A percentile compares a stretch with the other conserved stretches of the same genome.
Conservation (phyloP, 2,329 filamentous ascomycete species). For the Immersiporthe knoxdaviesiana region DNA sequence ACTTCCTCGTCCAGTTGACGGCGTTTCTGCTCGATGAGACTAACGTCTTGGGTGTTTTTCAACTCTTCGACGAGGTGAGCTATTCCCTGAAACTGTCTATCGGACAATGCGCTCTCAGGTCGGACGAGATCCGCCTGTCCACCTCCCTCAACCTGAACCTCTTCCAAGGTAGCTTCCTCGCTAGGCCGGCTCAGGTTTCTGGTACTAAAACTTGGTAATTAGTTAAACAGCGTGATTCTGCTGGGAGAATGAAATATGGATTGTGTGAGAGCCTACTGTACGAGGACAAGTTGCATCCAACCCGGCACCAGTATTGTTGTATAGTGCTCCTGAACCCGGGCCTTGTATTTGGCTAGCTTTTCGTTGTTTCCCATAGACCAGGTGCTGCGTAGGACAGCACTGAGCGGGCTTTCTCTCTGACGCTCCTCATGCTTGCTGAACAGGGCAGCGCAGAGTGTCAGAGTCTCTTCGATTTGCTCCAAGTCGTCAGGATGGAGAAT, state of each 20-base stretch:
- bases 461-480: background rate
- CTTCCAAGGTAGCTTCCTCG: background rate
- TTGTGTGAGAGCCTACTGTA: background rate
- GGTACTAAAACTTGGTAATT: background rate
- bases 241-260: background rate
- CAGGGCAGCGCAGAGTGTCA: background rate
- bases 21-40: background rate
- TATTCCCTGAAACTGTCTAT: background rate
- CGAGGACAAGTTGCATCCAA: background rate
- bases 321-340: conserved; percentile 1
- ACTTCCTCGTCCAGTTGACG: background rate
- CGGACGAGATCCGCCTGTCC: background rate
- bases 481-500: conserved; percentile 1
- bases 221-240: background rate
- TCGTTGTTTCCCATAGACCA: background rate
- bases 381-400: background rate
- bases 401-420: background rate
- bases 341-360: conserved; percentile 1
- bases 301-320: background rate
- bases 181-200: background rate
- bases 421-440: background rate
- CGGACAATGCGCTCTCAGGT: background rate
- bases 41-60: background rate
- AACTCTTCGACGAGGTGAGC: background rate
- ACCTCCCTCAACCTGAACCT: background rate